phyloP scores from a whole-genome alignment of 2,329 filamentous ascomycete genomes.

The Amylocarpus encephaloides region DNA sequence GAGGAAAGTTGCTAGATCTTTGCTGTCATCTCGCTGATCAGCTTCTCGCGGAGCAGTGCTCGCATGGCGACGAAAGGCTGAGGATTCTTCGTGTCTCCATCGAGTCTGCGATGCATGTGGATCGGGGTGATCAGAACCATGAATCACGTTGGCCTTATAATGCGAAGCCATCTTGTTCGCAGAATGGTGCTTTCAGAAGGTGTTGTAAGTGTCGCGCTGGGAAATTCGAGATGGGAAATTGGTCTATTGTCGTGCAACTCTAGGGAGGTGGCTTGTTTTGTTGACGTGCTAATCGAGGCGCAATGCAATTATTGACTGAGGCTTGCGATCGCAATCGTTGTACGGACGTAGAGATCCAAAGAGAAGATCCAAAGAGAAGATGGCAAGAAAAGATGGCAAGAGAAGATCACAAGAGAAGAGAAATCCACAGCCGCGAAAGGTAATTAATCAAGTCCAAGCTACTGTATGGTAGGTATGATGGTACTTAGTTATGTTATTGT shows the following conservation, averaged over 20 bases:
- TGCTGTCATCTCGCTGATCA: slow-evolving; percentile 38
- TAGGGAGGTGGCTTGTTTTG: neutral
- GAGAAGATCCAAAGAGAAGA: no score
- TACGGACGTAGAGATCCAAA: no score
- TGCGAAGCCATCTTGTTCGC: slow-evolving; percentile 23
- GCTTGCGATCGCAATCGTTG: no score
- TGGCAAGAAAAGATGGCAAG: no score
- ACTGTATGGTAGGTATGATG: neutral
- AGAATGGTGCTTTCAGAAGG: neutral
- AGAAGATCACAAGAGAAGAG: no score
- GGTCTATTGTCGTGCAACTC: no score
- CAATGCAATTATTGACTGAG: no score
- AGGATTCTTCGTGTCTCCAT: slow-evolving; percentile 61
- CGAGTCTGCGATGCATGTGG: slow-evolving; percentile 50
- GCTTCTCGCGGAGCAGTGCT: slow-evolving; percentile 33
- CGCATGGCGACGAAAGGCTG: slow-evolving; percentile 39
- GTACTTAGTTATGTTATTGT: neutral
- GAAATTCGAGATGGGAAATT: neutral
- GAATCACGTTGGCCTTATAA: slow-evolving; percentile 21
- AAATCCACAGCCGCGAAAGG: neutral
- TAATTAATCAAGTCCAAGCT: neutral
- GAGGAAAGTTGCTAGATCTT: slow-evolving; percentile 50
- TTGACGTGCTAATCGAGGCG: no score
- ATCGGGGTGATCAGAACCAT: slow-evolving; percentile 35
- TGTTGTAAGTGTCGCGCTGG: neutral